phyloP scores from a whole-genome alignment of 1,284 basidiomycete genomes.

The Cutaneotrichosporon cavernicola region DNA sequence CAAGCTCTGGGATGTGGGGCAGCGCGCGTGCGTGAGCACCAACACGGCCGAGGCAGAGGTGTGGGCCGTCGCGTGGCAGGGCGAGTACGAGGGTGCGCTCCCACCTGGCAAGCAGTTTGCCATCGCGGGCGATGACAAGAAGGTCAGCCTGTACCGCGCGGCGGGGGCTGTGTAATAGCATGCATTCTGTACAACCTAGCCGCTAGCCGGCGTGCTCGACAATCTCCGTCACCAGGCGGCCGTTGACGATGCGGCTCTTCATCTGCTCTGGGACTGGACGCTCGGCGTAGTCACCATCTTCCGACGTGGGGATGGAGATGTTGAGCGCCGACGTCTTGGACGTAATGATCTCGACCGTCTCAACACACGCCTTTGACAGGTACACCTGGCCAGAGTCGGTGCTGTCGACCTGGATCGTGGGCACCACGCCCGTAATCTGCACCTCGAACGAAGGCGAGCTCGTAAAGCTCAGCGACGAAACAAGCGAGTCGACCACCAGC shows the following conservation, averaged over 20 bases:
- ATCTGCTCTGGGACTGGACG: slow-evolving; percentile 94
- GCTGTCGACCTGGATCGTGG: slow-evolving; percentile 90
- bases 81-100: slow-evolving; percentile 60
- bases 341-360: slow-evolving; percentile 78
- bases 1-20: slow-evolving; percentile 81
- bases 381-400: slow-evolving; percentile 96
- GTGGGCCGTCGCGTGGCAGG: slow-evolving; percentile 81
- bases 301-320: slow-evolving; percentile 75
- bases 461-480: slow-evolving; percentile 84
- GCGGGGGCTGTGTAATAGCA: slow-evolving; percentile 36
- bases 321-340: slow-evolving; percentile 95
- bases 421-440: slow-evolving; percentile 84
- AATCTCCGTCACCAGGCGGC: slow-evolving; percentile 82
- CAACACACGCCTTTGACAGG: slow-evolving; percentile 77
- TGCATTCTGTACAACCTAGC: slow-evolving; percentile 10
- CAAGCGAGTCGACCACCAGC: slow-evolving; percentile 84
- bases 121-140: slow-evolving; percentile 74
- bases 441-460: slow-evolving; percentile 88
- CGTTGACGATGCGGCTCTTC: slow-evolving; percentile 74
- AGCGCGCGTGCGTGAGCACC: slow-evolving; percentile 73
- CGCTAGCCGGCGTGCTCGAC: slow-evolving; percentile 80
- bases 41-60: slow-evolving; percentile 75
- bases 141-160: slow-evolving; percentile 63
- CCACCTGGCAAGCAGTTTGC: slow-evolving; percentile 63
- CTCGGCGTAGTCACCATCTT: slow-evolving; percentile 89